Base-by-base conservation (phyloP, 1,139 yeast species). In the Pichia terricola region DNA sequence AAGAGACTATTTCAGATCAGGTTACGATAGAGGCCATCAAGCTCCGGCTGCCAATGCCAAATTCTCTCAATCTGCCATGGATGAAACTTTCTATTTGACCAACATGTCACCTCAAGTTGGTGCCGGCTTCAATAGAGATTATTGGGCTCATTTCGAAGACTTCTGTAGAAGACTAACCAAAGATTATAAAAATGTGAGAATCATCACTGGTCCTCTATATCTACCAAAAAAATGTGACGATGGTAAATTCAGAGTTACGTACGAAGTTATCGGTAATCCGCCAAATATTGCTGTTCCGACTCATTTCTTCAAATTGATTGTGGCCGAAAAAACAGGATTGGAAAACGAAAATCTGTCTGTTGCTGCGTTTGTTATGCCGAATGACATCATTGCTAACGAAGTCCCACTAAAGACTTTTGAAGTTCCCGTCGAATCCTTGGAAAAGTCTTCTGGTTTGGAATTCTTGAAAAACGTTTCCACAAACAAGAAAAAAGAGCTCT, bases 41-140 rank as follows among this genome's bases (percentile, higher is more conserved):
- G 96, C 96, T 0, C 97, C 99, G 2, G 98, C 98, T 4, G 98
- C 98, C 0, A 86, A 91, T 62, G 96, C 97, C 35, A 88, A 87
- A 61, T 91, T 76, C 64, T 77, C 79, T 34, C 98, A 91, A 62
- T 57, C 64, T 26, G 97, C 97, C 10, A 89, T 94, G 96, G 82
- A 91, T 61, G 95, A 89, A 62, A 94, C 98, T 0, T 91, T 91
- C 56, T 77, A 70, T 53, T 68, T 94, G 55, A 79, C 95, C 26
- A 91, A 91, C 62, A 91, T 91, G 72, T 77, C 95, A 9, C 99
- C 99, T 1, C 99, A 91, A 63, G 95, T 91, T 2, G 98, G 98
- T 5, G 95, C 84, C 4, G 98, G 98, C 0, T 91, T 91, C 68
- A 91, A 91, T 65, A 73, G 98, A 53, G 97, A 91, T 62, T 88